phyloP scores from a whole-genome alignment of 345 rosid genomes.

The Rubroshorea leprosula region DNA sequence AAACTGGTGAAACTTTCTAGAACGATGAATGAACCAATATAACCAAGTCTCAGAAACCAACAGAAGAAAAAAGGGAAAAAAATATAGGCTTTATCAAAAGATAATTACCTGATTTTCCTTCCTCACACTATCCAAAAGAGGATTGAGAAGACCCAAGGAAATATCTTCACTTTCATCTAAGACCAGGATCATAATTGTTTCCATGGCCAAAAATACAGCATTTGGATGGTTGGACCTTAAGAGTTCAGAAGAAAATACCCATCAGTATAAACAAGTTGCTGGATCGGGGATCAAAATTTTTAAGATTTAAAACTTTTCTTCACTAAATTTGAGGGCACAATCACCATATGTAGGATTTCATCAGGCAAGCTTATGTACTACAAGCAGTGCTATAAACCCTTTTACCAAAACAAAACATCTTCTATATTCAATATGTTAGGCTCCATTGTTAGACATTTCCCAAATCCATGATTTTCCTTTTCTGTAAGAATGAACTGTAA shows the following conservation, averaged over 20 bases:
- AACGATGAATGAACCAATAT: constrained; percentile 7
- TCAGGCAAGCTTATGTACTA: neutral
- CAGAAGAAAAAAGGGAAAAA: constrained; percentile 1
- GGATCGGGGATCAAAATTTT: neutral
- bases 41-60: constrained; percentile 9
- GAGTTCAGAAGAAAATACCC: constrained; percentile 20
- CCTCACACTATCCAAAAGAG: constrained; percentile 53
- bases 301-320: too few relatives aligned
- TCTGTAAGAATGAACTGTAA: too few relatives aligned
- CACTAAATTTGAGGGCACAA: neutral
- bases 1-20: constrained; percentile 47
- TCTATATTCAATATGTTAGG: too few relatives aligned
- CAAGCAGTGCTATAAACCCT: too few relatives aligned
- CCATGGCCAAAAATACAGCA: constrained; percentile 53
- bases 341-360: neutral
- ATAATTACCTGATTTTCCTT: constrained; percentile 56
- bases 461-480: too few relatives aligned
- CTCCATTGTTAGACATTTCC: too few relatives aligned
- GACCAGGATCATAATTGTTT: constrained; percentile 58
- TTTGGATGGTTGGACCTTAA: constrained; percentile 49
- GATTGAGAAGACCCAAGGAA: constrained; percentile 44
- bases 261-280: constrained; percentile 8
- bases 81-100: neutral
- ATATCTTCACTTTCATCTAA: constrained; percentile 62
- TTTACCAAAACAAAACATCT: too few relatives aligned